A percentile compares a stretch with the other conserved stretches of the same genome.
Evolutionary conservation across 1,139 yeast species (phyloP).

Genomic region (Meyerozyma sp.): DNA sequence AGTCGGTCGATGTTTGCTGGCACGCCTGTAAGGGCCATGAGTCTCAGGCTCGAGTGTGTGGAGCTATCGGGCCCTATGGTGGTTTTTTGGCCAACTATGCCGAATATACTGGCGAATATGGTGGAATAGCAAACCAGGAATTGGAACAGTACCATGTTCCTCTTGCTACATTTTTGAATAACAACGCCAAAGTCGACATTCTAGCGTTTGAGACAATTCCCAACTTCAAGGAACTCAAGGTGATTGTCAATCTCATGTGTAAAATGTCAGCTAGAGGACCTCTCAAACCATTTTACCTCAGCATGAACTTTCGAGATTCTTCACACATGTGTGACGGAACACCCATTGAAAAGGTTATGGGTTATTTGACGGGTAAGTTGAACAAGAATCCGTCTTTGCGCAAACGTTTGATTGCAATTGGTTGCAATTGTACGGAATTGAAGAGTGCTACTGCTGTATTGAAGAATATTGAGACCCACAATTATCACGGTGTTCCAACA

Average conservation of each 20-base stretch:
- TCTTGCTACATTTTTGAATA: constrained; percentile 34
- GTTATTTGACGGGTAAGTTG: constrained; percentile 12
- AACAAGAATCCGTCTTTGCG: constrained; percentile 6
- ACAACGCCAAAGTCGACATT: constrained; percentile 38
- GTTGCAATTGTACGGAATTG: constrained; percentile 37
- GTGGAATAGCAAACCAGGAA: constrained; percentile 19
- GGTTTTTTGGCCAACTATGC: constrained; percentile 60
- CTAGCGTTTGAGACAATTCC: constrained; percentile 70
- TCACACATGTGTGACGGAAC: constrained; percentile 30
- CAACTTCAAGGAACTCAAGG: constrained; percentile 42
- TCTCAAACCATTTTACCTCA: constrained; percentile 24
- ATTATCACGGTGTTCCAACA: constrained; percentile 16
- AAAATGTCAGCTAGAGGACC: constrained; percentile 7
- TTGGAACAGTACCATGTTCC: constrained; percentile 45
- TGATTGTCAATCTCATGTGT: constrained; percentile 19
- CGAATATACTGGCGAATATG: constrained; percentile 64
- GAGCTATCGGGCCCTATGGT: constrained; percentile 72
- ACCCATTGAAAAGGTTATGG: constrained; percentile 16
- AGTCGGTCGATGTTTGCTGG: constrained; percentile 25
- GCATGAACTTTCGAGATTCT: constrained; percentile 22
- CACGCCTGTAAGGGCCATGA: constrained; percentile 18
- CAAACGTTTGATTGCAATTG: constrained; percentile 25
- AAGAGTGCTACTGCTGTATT: constrained; percentile 16
- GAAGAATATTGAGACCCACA: constrained; percentile 11
- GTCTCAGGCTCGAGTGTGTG: constrained; percentile 33